These are phyloP conservation scores for Dothistroma septosporum DNA, from an alignment of 2,329 filamentous ascomycete genomes.

Conservation along the genomic window DNA sequence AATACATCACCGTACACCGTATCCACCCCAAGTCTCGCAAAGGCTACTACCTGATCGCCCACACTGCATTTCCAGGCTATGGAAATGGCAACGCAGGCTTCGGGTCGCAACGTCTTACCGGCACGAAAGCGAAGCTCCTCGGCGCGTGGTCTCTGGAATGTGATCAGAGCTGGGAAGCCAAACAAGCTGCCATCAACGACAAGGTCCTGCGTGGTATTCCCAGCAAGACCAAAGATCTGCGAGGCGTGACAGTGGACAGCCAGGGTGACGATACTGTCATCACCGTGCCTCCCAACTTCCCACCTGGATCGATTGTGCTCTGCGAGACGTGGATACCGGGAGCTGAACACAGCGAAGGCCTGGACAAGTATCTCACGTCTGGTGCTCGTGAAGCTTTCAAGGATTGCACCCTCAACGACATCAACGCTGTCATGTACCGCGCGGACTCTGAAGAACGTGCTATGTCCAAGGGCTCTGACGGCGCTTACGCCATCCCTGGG, in stretches of 20 bases:
- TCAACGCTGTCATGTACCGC: slow-evolving; percentile 88
- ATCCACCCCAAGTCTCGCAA: slow-evolving; percentile 89
- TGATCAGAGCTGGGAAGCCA: slow-evolving; percentile 68
- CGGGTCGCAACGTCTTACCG: slow-evolving; percentile 71
- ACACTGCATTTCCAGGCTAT: slow-evolving; percentile 91
- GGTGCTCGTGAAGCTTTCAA: slow-evolving; percentile 75
- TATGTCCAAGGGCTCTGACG: slow-evolving; percentile 71
- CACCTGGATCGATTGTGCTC: slow-evolving; percentile 87
- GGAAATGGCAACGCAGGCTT: slow-evolving; percentile 79
- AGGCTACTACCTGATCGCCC: slow-evolving; percentile 91
- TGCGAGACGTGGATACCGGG: slow-evolving; percentile 95
- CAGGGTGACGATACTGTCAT: slow-evolving; percentile 72
- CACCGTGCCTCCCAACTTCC: slow-evolving; percentile 75
- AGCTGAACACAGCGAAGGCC: slow-evolving; percentile 74
- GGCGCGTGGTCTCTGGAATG: slow-evolving; percentile 92
- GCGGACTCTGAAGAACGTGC: slow-evolving; percentile 87
- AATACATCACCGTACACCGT: slow-evolving; percentile 94
- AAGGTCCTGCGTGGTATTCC: slow-evolving; percentile 77
- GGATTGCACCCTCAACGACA: slow-evolving; percentile 69
- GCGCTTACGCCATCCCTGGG: slow-evolving; percentile 82
- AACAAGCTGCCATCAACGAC: slow-evolving; percentile 62
- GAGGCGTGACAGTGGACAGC: slow-evolving; percentile 69
- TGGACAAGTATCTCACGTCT: slow-evolving; percentile 82
- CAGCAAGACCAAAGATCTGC: slow-evolving; percentile 69
- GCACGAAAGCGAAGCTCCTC: slow-evolving; percentile 78